phyloP scores from a whole-genome alignment of 257 asterid species.

The Henckelia pumila region DNA sequence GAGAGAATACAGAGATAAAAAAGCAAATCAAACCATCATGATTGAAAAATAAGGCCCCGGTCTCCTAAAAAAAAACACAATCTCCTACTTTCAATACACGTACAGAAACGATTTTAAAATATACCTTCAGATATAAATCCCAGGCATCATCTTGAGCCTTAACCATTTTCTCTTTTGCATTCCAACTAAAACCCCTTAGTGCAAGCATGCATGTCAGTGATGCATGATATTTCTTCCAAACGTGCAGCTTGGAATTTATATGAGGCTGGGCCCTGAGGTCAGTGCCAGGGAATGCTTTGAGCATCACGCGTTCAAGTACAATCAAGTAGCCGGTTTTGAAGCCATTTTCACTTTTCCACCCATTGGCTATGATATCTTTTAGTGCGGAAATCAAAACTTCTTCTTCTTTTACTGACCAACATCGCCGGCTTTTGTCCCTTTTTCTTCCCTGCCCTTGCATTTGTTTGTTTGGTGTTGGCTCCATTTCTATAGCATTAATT shows the following conservation, averaged over 20 bases:
- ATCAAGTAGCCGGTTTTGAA: conserved; percentile 33
- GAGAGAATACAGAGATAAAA: too few species aligned
- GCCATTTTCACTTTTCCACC: conserved; percentile 37
- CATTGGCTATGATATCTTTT: conserved; percentile 33
- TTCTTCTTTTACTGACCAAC: conserved; percentile 33
- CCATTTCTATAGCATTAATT: conserved; percentile 18
- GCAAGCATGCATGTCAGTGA: conserved; percentile 29
- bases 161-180: conserved; percentile 24
- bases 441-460: conserved; percentile 25
- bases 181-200: conserved; percentile 26
- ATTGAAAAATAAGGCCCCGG: too few species aligned
- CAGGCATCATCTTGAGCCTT: conserved; percentile 35
- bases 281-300: conserved; percentile 25
- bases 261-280: conserved; percentile 34
- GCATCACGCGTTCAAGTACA: conserved; percentile 29
- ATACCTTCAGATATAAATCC: conserved; percentile 31
- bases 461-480: conserved; percentile 12
- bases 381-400: conserved; percentile 30
- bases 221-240: conserved; percentile 32
- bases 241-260: conserved; percentile 35
- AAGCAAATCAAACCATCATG: too few species aligned
- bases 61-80: not conserved
- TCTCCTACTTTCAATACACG: not conserved
- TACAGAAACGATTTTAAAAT: not conserved
- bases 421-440: conserved; percentile 30